Conservation (phyloP, 306 rosid species). For the Cucurbita pepo region DNA sequence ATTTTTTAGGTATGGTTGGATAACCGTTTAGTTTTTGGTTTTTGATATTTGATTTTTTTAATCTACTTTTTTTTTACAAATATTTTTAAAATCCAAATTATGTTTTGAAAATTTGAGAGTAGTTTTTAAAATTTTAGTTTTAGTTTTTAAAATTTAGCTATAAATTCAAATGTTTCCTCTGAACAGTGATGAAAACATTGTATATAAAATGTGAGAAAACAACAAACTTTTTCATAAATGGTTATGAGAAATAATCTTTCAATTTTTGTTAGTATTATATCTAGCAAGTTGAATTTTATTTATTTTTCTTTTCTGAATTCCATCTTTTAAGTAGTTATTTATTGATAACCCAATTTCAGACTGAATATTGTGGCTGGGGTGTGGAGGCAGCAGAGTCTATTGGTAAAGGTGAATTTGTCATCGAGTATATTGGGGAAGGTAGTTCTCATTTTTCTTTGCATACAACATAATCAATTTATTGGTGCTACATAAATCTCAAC, state of each 20-base stretch:
- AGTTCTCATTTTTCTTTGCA: constrained; percentile 9
- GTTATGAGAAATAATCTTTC: no score
- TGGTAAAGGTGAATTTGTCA: constrained; percentile 50
- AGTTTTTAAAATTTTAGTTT: no score
- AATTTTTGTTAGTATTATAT: background rate
- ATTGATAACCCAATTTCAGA: constrained; percentile 29
- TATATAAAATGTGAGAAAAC: no score
- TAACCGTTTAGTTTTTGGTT: background rate
- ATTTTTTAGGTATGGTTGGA: no score
- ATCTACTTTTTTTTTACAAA: no score
- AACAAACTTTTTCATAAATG: no score
- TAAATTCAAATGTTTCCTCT: background rate
- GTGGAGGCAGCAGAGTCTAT: constrained; percentile 68
- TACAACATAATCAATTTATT: background rate
- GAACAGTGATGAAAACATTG: no score
- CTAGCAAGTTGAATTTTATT: background rate
- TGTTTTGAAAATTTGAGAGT: no score
- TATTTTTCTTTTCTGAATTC: background rate
- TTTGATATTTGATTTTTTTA: no score
- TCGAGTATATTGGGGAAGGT: constrained; percentile 97
- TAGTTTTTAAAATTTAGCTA: background rate
- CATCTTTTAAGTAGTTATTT: background rate
- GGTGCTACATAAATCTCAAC: background rate
- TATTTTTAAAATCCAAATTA: no score
- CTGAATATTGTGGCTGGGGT: constrained; percentile 95